Percentiles rank a stretch among this genome's conserved stretches.
Conservation (phyloP, 805 yeast species). For the Kluyveromyces starmeri region DNA sequence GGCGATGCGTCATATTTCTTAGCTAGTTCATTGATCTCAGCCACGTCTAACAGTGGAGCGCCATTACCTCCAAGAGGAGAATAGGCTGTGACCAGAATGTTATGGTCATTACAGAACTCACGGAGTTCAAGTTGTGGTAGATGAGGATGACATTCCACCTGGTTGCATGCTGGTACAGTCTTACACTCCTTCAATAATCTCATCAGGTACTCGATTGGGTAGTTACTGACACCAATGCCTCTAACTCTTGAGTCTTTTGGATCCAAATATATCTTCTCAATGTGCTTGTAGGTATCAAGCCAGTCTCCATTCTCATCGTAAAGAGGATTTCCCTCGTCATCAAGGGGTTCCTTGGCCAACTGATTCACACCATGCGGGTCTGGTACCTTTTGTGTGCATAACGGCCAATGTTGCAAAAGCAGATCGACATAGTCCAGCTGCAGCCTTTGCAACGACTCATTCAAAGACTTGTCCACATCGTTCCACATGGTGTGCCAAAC, state of each 20-base stretch:
- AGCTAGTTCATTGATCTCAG: slow-evolving; percentile 44
- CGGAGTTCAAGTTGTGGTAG: slow-evolving; percentile 54
- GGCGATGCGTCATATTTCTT: slow-evolving; percentile 43
- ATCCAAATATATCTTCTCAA: slow-evolving; percentile 31
- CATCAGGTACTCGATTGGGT: slow-evolving; percentile 32
- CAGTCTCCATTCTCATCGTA: slow-evolving; percentile 35
- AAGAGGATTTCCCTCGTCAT: slow-evolving; percentile 29
- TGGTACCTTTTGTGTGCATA: slow-evolving; percentile 31
- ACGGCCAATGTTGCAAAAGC: slow-evolving; percentile 74
- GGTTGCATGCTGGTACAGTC: slow-evolving; percentile 46
- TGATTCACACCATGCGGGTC: slow-evolving; percentile 20
- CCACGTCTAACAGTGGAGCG: slow-evolving; percentile 52
- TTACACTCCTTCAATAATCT: slow-evolving; percentile 35
- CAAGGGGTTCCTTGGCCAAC: slow-evolving; percentile 22
- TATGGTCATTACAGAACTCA: slow-evolving; percentile 43
- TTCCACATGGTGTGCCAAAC: slow-evolving; percentile 53
- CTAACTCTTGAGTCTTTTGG: slow-evolving; percentile 36
- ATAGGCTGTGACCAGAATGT: slow-evolving; percentile 46
- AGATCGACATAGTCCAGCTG: slow-evolving; percentile 70
- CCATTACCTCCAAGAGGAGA: slow-evolving; percentile 60
- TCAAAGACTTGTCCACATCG: slow-evolving; percentile 43
- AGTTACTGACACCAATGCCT: slow-evolving; percentile 55
- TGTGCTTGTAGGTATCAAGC: slow-evolving; percentile 42
- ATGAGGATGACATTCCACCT: slow-evolving; percentile 67
- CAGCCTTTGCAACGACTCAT: slow-evolving; percentile 48